A percentile compares a stretch with the other conserved stretches of the same genome.
Evolutionary conservation across 2,329 filamentous ascomycete genomes (phyloP).

Genomic region (Phaeoacremonium minimum): DNA sequence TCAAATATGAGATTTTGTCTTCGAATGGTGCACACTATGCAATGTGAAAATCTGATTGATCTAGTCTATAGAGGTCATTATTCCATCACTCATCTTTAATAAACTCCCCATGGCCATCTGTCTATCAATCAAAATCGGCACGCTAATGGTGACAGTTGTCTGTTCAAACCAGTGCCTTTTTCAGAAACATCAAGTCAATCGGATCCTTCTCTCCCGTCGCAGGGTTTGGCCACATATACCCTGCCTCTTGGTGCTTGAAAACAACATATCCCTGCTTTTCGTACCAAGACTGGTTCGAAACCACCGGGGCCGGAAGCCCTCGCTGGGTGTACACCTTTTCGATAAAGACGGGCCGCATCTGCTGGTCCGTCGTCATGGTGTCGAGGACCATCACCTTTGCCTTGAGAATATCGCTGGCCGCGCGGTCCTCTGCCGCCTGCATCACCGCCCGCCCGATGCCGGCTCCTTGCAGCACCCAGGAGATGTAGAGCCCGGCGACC

Average conservation of each 20-base stretch:
- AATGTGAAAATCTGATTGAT: too few species aligned
- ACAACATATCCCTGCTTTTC: constrained; percentile 8
- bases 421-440: constrained; percentile 2
- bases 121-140: too few species aligned
- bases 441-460: constrained; percentile 9
- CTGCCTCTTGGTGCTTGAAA: constrained; percentile 3
- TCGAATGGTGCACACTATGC: too few species aligned
- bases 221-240: constrained; percentile 5
- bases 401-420: neutral
- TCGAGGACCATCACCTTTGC: constrained; percentile 6
- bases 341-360: constrained; percentile 4
- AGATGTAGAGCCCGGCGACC: constrained; percentile 36
- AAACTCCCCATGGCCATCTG: too few species aligned
- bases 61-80: too few species aligned
- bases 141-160: too few species aligned
- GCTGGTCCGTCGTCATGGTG: constrained; percentile 8
- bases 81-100: too few species aligned
- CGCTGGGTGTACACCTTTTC: constrained; percentile 3
- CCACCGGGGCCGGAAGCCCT: constrained; percentile 1
- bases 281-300: constrained; percentile 8
- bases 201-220: constrained; percentile 8
- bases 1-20: too few species aligned
- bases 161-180: constrained; percentile 1
- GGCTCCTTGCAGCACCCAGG: constrained; percentile 13
- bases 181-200: constrained; percentile 7